Conservation (phyloP, 768 basidiomycete species). For the Naematelia aurantialba region DNA sequence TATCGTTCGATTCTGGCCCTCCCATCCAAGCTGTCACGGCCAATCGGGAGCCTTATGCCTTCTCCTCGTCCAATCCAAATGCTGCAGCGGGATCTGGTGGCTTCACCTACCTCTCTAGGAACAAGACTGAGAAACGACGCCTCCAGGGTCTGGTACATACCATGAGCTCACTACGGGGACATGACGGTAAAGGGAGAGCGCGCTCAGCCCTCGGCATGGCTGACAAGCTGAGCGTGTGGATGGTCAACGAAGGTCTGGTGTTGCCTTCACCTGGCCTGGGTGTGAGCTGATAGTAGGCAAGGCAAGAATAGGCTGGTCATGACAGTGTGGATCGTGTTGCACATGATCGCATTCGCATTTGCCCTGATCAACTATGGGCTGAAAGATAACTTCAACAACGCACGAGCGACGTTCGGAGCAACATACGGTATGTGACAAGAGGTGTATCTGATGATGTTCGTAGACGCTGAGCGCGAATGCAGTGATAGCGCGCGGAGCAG, state of each 20-base stretch:
- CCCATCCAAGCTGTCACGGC: slow-evolving; percentile 7
- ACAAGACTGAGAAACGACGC: slow-evolving; percentile 76
- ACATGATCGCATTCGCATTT: slow-evolving; percentile 69
- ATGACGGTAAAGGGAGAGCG: slow-evolving; percentile 34
- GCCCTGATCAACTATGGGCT: slow-evolving; percentile 56
- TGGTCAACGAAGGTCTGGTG: slow-evolving; percentile 78
- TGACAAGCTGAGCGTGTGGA: slow-evolving; percentile 68
- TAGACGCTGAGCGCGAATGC: slow-evolving; percentile 2
- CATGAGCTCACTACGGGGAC: slow-evolving; percentile 49
- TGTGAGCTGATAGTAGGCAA: not conserved
- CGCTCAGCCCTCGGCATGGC: slow-evolving; percentile 36
- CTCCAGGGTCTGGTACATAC: slow-evolving; percentile 78
- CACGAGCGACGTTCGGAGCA: slow-evolving; percentile 67
- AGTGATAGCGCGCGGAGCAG: slow-evolving; percentile 85
- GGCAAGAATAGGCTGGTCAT: slow-evolving; percentile 61
- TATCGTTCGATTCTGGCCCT: slow-evolving; percentile 35
- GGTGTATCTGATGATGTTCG: slow-evolving; percentile 47
- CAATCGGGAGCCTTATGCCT: slow-evolving; percentile 9
- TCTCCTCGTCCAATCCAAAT: not conserved
- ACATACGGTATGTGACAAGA: too few species aligned
- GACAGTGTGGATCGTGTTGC: slow-evolving; percentile 72
- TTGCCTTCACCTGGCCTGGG: not conserved
- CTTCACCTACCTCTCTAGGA: slow-evolving; percentile 65
- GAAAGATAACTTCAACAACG: slow-evolving; percentile 64
- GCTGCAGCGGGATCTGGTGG: slow-evolving; percentile 37